Evolutionary conservation across 768 basidiomycete species (phyloP), one percentile per base, ranked within the genome.

Genomic region (Dictyophora rubrovolvata): DNA sequence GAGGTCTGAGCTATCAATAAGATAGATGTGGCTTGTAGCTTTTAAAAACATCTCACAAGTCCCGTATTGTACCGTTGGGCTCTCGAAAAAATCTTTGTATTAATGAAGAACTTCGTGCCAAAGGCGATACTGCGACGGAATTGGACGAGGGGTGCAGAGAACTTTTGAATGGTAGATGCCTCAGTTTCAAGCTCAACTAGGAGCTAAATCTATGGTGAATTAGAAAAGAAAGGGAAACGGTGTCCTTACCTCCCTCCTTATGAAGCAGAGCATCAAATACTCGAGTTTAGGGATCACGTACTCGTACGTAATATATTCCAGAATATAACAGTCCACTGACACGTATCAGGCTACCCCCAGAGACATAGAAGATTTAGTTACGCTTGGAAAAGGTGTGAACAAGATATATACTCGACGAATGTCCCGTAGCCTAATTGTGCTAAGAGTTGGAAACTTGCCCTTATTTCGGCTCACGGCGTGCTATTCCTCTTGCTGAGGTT

Each of bases 11-110:
- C 42, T 46, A 11, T 18, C 42, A 12, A 21, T 36, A 10, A 14
- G 9, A 2, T 28, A 28, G 42, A 18, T 7, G n/a, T 28, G 28
- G 28, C 28, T 20, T 16, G 20, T n/a, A 48, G 57, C 49, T 59
- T 22, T 54, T 59, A 18, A 50, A 68, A n/a, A 53, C 59, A n/a
- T 62, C 63, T 10, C 56, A 63, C 1, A 16, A 68, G 42, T 69
- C 73, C 17, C 83, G 92, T 28, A 76, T 85, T 0, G 88, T 96
- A n/a, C 81, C 93, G 17, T 78, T 99, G 9, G 94, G 88, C 0
- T 91, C 91, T 4, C 81, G 96, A 48, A 91, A 86, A 66, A 92
- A 95, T 63, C 77, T 98, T 1, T 99, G 95, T 69, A 89, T 98
- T 60, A 89, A 98, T 65, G 89, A 92, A 23, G 77, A 82, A 37